Base-by-base conservation (phyloP, 352 stramenopile genomes). In the Aphanomyces cochlioides region DNA sequence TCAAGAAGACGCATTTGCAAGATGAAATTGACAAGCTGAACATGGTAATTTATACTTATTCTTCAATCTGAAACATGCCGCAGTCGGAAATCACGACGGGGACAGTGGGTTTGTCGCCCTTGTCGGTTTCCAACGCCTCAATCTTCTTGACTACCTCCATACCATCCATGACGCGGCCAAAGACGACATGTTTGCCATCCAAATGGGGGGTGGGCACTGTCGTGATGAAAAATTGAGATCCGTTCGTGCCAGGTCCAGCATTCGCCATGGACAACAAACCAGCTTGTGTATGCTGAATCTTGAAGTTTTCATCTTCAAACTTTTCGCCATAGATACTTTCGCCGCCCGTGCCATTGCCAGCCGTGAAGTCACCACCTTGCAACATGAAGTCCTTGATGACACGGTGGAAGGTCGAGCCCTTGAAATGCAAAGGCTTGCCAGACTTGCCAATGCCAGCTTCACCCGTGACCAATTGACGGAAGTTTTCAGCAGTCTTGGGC, bases 141-240 rank as follows among this genome's bases (percentile, higher is more conserved):
- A 98, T 85, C 65, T 79, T 85, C 79, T 95, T 91, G 21, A 99
- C 83, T 61, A 98, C 73, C 70, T 98, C 90, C 73, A 95, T 88
- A 50, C 93, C 90, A 43, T 97, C 88, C 28, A 96, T 79, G 8
- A 97, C 92, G 71, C 90, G 87, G 47, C 96, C 97, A 79, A 99
- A 99, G 5, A 99, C 98, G 43, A 98, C 94, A 87, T 99, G 97
- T 82, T 98, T 98, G 74, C 90, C 93, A 75, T 99, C 96, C 60
- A 99, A 84, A 78, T 98, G 98, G 39, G 94, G 89, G 69, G 95
- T 99, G 58, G 95, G 78, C 72, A 92, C 85, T 34, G 90, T 92
- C 77, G 89, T 96, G 76, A 99, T 90, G 80, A 98, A 99, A 80
- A 99, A 98, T 89, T 99, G 96, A 66, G 91, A 98, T 56, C 96